Evolutionary conservation across 306 rosid species (phyloP).

Genomic region (Acmispon strigosus): DNA sequence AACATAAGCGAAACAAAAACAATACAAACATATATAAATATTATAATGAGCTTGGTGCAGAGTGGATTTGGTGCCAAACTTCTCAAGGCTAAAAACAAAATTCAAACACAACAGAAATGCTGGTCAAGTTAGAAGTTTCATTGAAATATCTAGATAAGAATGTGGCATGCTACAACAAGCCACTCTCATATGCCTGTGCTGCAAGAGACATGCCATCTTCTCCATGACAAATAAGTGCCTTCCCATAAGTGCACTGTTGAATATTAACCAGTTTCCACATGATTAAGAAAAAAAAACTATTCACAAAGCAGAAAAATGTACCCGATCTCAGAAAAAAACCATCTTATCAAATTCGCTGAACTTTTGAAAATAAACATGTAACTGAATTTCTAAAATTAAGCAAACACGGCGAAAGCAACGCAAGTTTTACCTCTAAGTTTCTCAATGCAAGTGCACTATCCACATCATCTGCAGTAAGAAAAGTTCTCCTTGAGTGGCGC

Average conservation of each 20-base stretch:
- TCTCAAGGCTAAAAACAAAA: not conserved
- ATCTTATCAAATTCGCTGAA: not conserved
- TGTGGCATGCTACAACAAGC: not conserved
- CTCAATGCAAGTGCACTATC: slow-evolving; percentile 84
- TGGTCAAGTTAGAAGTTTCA: not conserved
- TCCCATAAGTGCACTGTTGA: not conserved
- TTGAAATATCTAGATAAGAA: not conserved
- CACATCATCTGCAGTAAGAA: slow-evolving; percentile 62
- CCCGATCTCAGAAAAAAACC: not conserved
- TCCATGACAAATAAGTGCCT: not conserved
- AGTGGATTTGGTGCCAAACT: not conserved
- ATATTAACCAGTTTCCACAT: not conserved
- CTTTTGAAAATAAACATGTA: not conserved
- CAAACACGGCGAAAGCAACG: not conserved
- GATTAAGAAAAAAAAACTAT: not conserved
- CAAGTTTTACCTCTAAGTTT: slow-evolving; percentile 66
- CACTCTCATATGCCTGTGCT: slow-evolving; percentile 9
- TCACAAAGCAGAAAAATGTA: not conserved
- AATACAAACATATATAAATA: slow-evolving; percentile 6
- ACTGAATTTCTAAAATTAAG: not conserved
- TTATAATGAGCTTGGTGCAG: not conserved
- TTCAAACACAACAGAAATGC: not conserved
- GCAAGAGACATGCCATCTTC: not conserved
- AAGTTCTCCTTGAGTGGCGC: slow-evolving; percentile 78
- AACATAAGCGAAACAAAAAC: slow-evolving; percentile 23